phyloP scores from a whole-genome alignment of 2,329 filamentous ascomycete species.

The Aureobasidium sp. region DNA sequence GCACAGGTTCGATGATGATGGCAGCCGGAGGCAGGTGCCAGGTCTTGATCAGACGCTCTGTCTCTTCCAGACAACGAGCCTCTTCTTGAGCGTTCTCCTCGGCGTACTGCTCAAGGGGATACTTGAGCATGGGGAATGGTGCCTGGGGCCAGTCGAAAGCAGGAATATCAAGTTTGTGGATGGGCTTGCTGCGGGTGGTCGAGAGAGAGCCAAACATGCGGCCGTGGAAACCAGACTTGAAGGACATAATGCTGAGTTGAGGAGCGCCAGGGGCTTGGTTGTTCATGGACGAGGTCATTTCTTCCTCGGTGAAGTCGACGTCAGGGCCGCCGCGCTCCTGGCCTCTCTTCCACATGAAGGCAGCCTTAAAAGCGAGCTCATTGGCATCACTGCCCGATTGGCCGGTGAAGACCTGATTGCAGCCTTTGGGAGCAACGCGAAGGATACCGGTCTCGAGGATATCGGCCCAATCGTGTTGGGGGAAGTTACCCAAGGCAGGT shows the following conservation, averaged over 20 bases:
- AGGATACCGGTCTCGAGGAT: constrained; percentile 71
- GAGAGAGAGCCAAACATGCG: constrained; percentile 77
- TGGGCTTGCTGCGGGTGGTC: constrained; percentile 81
- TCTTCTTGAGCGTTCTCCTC: constrained; percentile 64
- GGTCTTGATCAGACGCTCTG: constrained; percentile 67
- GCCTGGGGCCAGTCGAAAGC: constrained; percentile 90
- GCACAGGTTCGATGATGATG: constrained; percentile 77
- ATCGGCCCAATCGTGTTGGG: constrained; percentile 67
- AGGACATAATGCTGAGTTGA: constrained; percentile 72
- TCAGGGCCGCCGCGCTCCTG: constrained; percentile 65
- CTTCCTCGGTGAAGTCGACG: constrained; percentile 68
- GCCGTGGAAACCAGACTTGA: constrained; percentile 80
- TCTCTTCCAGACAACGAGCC: constrained; percentile 69
- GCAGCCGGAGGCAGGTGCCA: constrained; percentile 71
- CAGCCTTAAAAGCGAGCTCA: constrained; percentile 86
- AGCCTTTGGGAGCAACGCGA: constrained; percentile 68
- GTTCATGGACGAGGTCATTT: constrained; percentile 64
- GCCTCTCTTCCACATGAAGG: constrained; percentile 82
- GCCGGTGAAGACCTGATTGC: constrained; percentile 80
- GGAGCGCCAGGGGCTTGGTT: constrained; percentile 74
- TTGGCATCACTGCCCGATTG: constrained; percentile 85
- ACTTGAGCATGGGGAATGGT: constrained; percentile 75
- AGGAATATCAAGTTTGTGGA: constrained; percentile 88
- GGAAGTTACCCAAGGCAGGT: constrained; percentile 81
- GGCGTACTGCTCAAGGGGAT: constrained; percentile 68